Conservation (phyloP, 1,139 yeast genomes). For the Zygoascus meyerae region DNA sequence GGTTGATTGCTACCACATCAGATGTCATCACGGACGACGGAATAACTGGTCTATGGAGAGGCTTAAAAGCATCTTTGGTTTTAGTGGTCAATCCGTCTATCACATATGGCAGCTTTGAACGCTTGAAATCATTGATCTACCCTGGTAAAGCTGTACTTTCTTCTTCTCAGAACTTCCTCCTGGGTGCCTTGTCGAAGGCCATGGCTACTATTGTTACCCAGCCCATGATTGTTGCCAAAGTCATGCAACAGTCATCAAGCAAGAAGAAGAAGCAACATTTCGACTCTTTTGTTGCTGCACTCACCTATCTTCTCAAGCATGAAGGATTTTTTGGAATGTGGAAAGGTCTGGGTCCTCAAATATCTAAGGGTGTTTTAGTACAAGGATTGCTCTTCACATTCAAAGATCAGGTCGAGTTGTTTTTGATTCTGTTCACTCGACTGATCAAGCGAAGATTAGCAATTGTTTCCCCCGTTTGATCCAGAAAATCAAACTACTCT, state of each 20-base stretch:
- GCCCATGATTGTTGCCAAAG: constrained; percentile 81
- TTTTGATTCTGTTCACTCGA: constrained; percentile 32
- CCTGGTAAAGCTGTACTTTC: constrained; percentile 44
- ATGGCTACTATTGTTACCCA: constrained; percentile 78
- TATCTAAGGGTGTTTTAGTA: constrained; percentile 74
- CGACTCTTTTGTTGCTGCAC: constrained; percentile 49
- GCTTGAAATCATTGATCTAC: constrained; percentile 54
- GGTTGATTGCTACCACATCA: constrained; percentile 45
- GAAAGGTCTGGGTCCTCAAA: constrained; percentile 79
- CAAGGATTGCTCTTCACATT: constrained; percentile 83
- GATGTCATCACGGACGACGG: constrained; percentile 66
- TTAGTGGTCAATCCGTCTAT: constrained; percentile 81
- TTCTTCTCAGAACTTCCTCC: constrained; percentile 62
- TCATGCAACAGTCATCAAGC: constrained; percentile 59
- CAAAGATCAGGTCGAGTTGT: constrained; percentile 52
- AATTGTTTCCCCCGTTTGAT: constrained; percentile 3
- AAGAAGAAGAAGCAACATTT: constrained; percentile 33
- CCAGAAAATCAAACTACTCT: background rate
- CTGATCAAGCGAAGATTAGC: constrained; percentile 15
- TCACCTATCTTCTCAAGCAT: constrained; percentile 42
- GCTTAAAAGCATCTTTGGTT: constrained; percentile 73
- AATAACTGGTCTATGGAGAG: constrained; percentile 72
- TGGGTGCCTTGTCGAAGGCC: constrained; percentile 77
- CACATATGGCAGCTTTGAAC: constrained; percentile 78
- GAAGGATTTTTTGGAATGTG: constrained; percentile 56